Evolutionary conservation across 257 asterid genomes (phyloP), one percentile per base, ranked within the genome.

Genomic region (Cinchona pubescens): DNA sequence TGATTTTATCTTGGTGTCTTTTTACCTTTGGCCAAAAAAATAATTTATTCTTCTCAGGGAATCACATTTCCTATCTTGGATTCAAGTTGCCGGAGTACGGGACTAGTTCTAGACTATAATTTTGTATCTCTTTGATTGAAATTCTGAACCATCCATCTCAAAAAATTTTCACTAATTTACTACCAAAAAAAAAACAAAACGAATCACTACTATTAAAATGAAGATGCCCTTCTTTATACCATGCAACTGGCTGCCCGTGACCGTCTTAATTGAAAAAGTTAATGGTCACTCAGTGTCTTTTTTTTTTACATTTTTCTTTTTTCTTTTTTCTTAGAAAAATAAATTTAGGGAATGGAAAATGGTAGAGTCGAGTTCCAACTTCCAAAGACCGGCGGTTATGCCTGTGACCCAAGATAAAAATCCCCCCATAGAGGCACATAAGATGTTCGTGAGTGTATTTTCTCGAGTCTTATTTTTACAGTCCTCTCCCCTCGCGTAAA

Each of bases 1-100:
- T 83, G 66, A 69, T 77, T 40, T 75, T 70, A 8, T 72, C 75
- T 45, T 60, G 58, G 66, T 60, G 55, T 60, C 34, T 43, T 27
- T 69, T 69, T 76, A n/a, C n/a, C 78, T 56, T 72, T 72, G n/a
- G 76, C 76, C 69, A 8, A 19, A 37, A n/a, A 64, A n/a, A 14
- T 49, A 3, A 74, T 7, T 4, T 23, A 16, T 3, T 21, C 40
- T 60, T 14, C 30, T 67, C 16, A 56, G 30, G 30, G 62, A n/a
- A 56, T 21, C 27, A 53, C 27, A 21, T 53, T 53, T 27, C 59
- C 58, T 51, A 6, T n/a, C 21, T 49, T 4, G 58, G 19, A 48
- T 48, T 48, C 4, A 49, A 49, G 58, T 49, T 51, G 5, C 25
- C 27, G 11, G 11, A 9, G 9, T 10, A n/a, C n/a, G n/a, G 63